Conservation (phyloP, 371 early-diverging fungal species). For the Mucor mucedo region DNA sequence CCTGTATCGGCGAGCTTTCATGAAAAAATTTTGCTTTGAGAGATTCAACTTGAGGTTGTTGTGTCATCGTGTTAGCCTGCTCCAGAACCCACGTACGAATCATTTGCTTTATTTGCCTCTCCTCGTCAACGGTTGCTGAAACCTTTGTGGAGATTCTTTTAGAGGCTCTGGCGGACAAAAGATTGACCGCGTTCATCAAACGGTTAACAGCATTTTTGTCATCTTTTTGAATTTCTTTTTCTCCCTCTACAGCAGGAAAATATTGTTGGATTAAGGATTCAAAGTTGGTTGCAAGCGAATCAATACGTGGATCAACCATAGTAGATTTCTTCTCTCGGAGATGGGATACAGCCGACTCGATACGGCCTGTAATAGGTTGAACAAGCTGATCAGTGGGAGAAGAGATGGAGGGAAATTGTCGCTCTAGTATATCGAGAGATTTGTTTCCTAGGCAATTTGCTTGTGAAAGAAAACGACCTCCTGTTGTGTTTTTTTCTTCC, state of each 20-base stretch:
- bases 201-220: slow-evolving; percentile 10
- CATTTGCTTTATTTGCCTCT: slow-evolving; percentile 20
- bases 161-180: slow-evolving; percentile 20
- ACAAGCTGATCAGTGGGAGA: slow-evolving; percentile 27
- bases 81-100: slow-evolving; percentile 19
- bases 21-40: slow-evolving; percentile 10
- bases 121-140: slow-evolving; percentile 19
- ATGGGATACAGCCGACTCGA: slow-evolving; percentile 12
- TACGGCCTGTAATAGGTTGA: slow-evolving; percentile 19
- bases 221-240: not conserved
- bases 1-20: slow-evolving; percentile 9
- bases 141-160: slow-evolving; percentile 17
- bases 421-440: slow-evolving; percentile 26
- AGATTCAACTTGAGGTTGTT: slow-evolving; percentile 18
- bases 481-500: not conserved
- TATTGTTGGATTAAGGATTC: slow-evolving; percentile 27
- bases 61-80: slow-evolving; percentile 14
- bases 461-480: slow-evolving; percentile 3
- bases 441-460: slow-evolving; percentile 27
- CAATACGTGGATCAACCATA: slow-evolving; percentile 22
- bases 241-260: slow-evolving; percentile 14
- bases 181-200: slow-evolving; percentile 9
- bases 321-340: not conserved
- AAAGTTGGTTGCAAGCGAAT: slow-evolving; percentile 15
- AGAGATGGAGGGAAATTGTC: slow-evolving; percentile 21